These are phyloP conservation scores for Puccinellia tenuiflora DNA, from an alignment of 176 grass and related monocot genomes.

Conservation along the genomic window DNA sequence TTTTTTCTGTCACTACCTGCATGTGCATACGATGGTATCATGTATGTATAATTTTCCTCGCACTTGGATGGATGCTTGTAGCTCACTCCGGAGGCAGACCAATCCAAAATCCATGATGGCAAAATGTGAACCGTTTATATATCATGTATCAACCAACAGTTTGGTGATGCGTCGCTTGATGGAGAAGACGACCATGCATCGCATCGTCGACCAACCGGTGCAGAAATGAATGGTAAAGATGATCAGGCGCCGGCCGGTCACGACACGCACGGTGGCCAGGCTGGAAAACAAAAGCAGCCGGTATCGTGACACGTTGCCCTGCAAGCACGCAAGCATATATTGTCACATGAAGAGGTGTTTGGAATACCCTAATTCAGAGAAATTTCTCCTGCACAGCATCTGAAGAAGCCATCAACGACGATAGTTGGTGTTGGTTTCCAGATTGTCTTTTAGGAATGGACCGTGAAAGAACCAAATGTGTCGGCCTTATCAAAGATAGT, in stretches of 20 bases:
- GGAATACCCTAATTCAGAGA: not conserved
- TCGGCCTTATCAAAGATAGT: conserved; percentile 13
- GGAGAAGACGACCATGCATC: not conserved
- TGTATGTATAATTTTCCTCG: too few relatives aligned
- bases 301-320: conserved; percentile 3
- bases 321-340: conserved; percentile 35
- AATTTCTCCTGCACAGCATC: not conserved
- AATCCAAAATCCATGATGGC: not conserved
- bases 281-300: not conserved
- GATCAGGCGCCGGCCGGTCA: not conserved
- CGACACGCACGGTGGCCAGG: not conserved
- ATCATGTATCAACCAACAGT: not conserved
- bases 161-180: conserved; percentile 33
- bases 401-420: not conserved
- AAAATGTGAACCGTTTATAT: not conserved
- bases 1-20: not conserved
- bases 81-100: not conserved
- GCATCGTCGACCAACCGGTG: not conserved
- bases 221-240: not conserved
- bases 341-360: not conserved
- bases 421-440: not conserved
- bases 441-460: not conserved
- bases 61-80: too few relatives aligned
- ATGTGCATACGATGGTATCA: not conserved
- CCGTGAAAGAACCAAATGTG: not conserved